Base-by-base conservation (phyloP, 148 eudicot genomes). In the Oxyria digyna region DNA sequence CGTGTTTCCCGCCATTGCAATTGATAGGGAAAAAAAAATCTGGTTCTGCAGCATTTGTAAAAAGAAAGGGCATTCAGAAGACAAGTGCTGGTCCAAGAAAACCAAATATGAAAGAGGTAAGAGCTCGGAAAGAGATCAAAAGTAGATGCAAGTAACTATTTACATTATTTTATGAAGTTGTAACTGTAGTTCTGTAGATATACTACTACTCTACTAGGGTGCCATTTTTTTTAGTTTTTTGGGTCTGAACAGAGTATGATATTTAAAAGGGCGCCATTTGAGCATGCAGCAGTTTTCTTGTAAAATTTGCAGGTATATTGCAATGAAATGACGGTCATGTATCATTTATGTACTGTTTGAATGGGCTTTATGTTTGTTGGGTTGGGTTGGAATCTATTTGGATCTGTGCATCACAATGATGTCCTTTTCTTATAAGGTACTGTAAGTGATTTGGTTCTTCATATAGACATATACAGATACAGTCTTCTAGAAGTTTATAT, bases 1-100 rank as follows among this genome's bases (percentile, higher is more conserved):
- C 23, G 75, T 62, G 68, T 38, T 64, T 50, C 49, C n/a, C 65
- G 45, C 24, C 18, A 64, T 62, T 52, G 71, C 69, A 71, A 70
- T 9, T 5, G 84, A 77, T 12, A 59, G 68, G 69, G 81, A 77
- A 26, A 68, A 69, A 48, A 77, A 23, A 70, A 27, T 67, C 15
- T 67, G 12, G 70, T 78, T 74, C 71, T 81, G 81, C 72, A 67
- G 33, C 10, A 45, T 41, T 27, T 81, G 84, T 73, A 72, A 74
- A 62, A 78, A 73, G 72, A 81, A 62, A 42, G 84, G 84, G 67
- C 84, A 81, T 71, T 4, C 42, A 31, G 42, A 49, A n/a, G 84
- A 81, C 32, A 70, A 81, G 33, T 81, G 84, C 54, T 78, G 81
- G 81, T 78, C 41, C 18, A 71, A 73, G 38, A 71, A 81, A 32